Evolutionary conservation across 345 rosid species (phyloP), one percentile per base, ranked within the genome.

Genomic region (Mercurialis annua): DNA sequence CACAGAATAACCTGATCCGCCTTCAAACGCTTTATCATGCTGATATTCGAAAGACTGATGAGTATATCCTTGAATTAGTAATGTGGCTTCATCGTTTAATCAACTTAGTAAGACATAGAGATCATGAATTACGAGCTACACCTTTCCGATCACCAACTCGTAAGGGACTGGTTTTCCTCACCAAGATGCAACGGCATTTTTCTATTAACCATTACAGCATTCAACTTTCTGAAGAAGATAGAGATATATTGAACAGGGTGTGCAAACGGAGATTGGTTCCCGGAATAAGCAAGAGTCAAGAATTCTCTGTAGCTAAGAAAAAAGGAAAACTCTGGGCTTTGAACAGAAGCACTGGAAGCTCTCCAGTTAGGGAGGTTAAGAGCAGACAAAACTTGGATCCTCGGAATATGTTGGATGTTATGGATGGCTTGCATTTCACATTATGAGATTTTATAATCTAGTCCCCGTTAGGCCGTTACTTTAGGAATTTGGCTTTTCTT

Each of bases 21-120:
- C 86, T 89, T 24, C 95, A 91, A 69, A 91, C 99, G 1, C 92
- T 94, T 56, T 76, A 87, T 67, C 95, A 89, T 15, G 98, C 96
- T 0, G 83, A 87, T 54, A 89, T 81, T 81, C 78, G 77, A 27
- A 84, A 73, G 81, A 80, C 84, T 10, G 99, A 94, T 38, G 33
- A 48, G 4, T 81, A 68, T 71, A 87, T 94, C 59, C 93, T 94
- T n/a, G 90, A 91, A 65, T 49, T 86, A 70, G 84, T 89, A 59
- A 59, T 85, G 49, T 85, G 86, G 96, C 98, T 94, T 73, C 92
- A 91, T 48, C 86, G 74, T 51, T 73, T 94, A 59, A 77, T 91
- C 72, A 79, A 53, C 81, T 50, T 78, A 50, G 81, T 80, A 14
- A 83, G 84, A 70, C 66, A 81, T 56, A 80, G 84, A 73, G 87